Evolutionary conservation across 179 eudicot genomes (phyloP), one percentile per base, ranked within the genome.

Genomic region (Amaranthus tricolor): DNA sequence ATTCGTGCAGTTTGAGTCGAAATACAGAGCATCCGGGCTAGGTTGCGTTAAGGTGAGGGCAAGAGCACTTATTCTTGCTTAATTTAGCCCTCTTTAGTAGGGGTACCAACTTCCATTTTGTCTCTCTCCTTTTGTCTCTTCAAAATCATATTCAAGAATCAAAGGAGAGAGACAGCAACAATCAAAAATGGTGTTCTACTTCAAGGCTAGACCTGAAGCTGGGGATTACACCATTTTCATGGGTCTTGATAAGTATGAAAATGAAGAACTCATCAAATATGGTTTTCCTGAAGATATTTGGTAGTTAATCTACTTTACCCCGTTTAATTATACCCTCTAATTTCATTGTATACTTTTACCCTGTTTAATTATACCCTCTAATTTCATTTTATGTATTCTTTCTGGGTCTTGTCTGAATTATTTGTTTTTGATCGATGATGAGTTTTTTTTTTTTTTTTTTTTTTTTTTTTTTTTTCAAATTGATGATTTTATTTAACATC

Each of bases 241-340:
- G 98, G 98, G 98, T 43, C 86, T 92, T 62, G 97, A 94, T 77
- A 94, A 94, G 85, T 82, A 70, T 75, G 98, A 94, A 77, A 94
- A 94, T 69, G 98, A 94, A 74, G 98, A 94, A 64, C 97, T 94
- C 79, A 92, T 94, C 88, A 92, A 88, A 89, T 94, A 82, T 73
- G 98, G 98, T 49, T 87, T 94, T 81, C 96, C 91, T 9, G 96
- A 94, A 89, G 98, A 94, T 76, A 86, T 94, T 66, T 94, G 98
- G 98, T 94, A 82, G 44, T 62, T 0, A 0, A 2, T 50, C 44
- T 68, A 19, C 21, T 6, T 51, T 50, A 66, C 40, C 40, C 40
- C 17, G 20, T 66, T 43, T 50, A 10, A 40, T 15, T 48, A 7
- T 6, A 21, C 21, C 6, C 44, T 15, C 50, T 54, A 45, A 15